Evolutionary conservation across 495 filamentous ascomycete genomes (phyloP).

Genomic region (Bacidia rubella): DNA sequence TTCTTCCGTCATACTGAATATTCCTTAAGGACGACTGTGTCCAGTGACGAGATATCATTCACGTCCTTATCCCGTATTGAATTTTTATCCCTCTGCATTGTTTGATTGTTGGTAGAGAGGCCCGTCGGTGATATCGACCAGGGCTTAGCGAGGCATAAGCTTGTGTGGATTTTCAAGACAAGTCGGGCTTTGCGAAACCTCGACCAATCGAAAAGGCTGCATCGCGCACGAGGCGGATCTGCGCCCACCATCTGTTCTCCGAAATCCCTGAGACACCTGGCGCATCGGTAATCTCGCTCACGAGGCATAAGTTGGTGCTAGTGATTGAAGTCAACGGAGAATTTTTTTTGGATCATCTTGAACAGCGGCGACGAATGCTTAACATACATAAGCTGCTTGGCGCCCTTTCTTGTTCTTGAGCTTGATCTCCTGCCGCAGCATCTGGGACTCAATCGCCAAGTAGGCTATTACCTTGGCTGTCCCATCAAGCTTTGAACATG

Average conservation of each 20-base stretch:
- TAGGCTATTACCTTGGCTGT: neutral
- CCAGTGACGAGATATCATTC: too few relatives aligned
- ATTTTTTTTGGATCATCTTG: too few relatives aligned
- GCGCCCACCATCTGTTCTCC: neutral
- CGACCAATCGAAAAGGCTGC: neutral
- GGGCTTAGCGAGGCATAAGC: neutral
- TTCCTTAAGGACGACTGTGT: too few relatives aligned
- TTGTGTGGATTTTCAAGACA: neutral
- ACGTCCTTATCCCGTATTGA: too few relatives aligned
- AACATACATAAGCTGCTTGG: conserved; percentile 3
- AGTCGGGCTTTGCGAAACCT: neutral
- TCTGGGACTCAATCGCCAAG: neutral
- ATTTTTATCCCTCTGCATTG: too few relatives aligned
- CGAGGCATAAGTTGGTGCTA: neutral
- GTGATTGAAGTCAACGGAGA: too few relatives aligned
- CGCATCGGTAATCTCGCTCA: too few relatives aligned
- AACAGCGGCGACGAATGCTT: neutral
- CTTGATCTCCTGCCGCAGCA: neutral
- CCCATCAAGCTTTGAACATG: neutral
- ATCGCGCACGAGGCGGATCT: neutral
- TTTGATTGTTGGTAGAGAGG: too few relatives aligned
- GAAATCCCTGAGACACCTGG: neutral
- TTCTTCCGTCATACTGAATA: too few relatives aligned
- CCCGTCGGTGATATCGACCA: too few relatives aligned
- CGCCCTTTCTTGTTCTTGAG: neutral